Percentiles rank a stretch among this genome's conserved stretches.
Conservation (phyloP, 2,329 filamentous ascomycete genomes). For the Fusarium drepaniforme region DNA sequence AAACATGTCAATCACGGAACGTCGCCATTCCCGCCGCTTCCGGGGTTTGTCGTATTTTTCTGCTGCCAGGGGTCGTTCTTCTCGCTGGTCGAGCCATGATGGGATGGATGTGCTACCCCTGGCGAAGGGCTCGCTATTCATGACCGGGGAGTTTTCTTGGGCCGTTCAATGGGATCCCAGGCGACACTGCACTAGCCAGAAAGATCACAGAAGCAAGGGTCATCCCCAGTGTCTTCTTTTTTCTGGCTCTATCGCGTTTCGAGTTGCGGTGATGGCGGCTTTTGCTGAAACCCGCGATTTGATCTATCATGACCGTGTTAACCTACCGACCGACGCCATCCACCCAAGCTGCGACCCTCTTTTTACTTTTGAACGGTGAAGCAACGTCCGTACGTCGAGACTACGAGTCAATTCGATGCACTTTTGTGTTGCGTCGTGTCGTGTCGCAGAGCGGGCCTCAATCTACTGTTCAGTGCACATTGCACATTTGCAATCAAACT, state of each 20-base stretch:
- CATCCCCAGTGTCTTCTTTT: conserved; percentile 23
- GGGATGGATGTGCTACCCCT: conserved; percentile 6
- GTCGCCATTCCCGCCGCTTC: conserved; percentile 7
- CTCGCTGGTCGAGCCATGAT: conserved; percentile 5
- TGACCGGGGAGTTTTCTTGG: conserved; percentile 12
- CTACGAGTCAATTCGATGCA: neutral
- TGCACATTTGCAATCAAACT: neutral
- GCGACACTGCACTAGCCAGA: neutral
- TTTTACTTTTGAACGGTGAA: conserved; percentile 19
- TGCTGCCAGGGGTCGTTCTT: neutral
- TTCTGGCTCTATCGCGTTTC: conserved; percentile 38
- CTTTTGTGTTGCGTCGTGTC: neutral
- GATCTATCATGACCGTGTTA: conserved; percentile 12
- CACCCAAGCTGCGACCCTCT: conserved; percentile 15
- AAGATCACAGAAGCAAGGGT: conserved; percentile 9
- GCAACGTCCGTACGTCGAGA: conserved; percentile 14
- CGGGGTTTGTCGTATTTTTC: conserved; percentile 11
- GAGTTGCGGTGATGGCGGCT: conserved; percentile 40
- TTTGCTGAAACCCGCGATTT: conserved; percentile 25
- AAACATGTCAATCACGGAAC: conserved; percentile 9
- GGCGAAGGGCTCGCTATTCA: conserved; percentile 19
- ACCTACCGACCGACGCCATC: neutral
- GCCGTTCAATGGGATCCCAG: neutral
- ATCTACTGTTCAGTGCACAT: neutral
- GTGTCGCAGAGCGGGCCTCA: neutral